A percentile compares a stretch with the other conserved stretches of the same genome.
phyloP scores from a whole-genome alignment of 371 early-diverging fungal species.

The Mortierella sp. region DNA sequence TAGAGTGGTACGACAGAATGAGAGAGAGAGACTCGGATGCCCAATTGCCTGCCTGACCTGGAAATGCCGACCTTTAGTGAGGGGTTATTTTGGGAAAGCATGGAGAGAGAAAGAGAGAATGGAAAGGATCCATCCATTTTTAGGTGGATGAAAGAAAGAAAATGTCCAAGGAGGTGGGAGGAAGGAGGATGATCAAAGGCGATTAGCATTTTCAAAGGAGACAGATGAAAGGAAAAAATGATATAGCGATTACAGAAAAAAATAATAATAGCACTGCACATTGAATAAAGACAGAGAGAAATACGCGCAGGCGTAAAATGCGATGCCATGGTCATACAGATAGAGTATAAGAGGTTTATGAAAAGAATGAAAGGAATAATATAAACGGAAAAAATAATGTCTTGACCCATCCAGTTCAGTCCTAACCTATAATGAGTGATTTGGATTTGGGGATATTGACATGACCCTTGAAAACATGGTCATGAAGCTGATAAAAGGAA shows the following conservation, averaged over 20 bases:
- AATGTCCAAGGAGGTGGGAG: slow-evolving; percentile 15
- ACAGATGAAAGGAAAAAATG: slow-evolving; percentile 3
- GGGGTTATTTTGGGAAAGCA: not conserved
- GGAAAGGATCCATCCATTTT: not conserved
- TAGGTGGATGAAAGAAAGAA: not conserved
- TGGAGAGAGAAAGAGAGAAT: slow-evolving; percentile 8
- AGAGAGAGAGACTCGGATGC: not conserved
- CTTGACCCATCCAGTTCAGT: too few species aligned
- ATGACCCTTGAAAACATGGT: too few species aligned
- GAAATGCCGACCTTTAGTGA: not conserved
- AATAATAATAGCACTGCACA: not conserved
- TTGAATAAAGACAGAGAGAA: not conserved
- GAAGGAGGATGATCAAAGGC: slow-evolving; percentile 8
- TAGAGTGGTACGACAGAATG: not conserved
- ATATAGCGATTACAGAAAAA: not conserved
- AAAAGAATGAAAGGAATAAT: too few species aligned
- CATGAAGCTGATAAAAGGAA: too few species aligned
- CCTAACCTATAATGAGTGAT: too few species aligned
- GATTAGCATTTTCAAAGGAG: slow-evolving; percentile 3
- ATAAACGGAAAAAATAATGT: too few species aligned
- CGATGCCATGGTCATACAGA: too few species aligned
- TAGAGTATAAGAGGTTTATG: too few species aligned
- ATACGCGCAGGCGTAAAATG: too few species aligned
- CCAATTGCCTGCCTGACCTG: not conserved
- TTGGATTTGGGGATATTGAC: too few species aligned